Evolutionary conservation across 306 rosid genomes (phyloP).

Genomic region (Crotalaria pallida): DNA sequence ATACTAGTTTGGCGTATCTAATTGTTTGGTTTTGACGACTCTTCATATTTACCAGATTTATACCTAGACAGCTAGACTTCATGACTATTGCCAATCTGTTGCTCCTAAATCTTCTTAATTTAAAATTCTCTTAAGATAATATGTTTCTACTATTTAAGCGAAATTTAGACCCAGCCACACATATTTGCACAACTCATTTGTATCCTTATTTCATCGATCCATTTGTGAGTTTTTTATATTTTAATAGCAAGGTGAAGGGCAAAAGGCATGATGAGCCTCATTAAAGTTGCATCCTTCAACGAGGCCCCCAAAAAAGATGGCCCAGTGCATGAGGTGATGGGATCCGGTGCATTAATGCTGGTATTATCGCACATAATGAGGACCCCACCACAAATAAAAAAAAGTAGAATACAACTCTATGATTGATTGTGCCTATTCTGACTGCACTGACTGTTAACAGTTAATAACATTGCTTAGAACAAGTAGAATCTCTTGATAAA

Average conservation of each 20-base stretch:
- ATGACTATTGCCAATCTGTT: neutral
- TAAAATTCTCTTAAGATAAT: neutral
- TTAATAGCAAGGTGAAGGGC: neutral
- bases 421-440: neutral
- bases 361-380: too few relatives aligned
- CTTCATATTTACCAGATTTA: constrained; percentile 8
- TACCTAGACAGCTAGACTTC: neutral
- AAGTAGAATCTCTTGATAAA: constrained; percentile 6
- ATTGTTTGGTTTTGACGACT: neutral
- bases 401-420: neutral
- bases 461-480: constrained; percentile 2
- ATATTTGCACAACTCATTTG: neutral
- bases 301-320: neutral
- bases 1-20: neutral
- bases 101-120: neutral
- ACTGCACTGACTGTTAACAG: neutral
- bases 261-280: neutral
- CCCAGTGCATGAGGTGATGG: too few relatives aligned
- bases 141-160: neutral
- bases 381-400: neutral
- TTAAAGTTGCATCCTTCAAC: neutral
- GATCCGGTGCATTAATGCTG: too few relatives aligned
- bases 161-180: neutral
- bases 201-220: neutral
- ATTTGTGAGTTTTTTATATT: neutral